A percentile compares a stretch with the other conserved stretches of the same genome.
phyloP scores from a whole-genome alignment of 345 rosid species.

The Erodium maritimum region DNA sequence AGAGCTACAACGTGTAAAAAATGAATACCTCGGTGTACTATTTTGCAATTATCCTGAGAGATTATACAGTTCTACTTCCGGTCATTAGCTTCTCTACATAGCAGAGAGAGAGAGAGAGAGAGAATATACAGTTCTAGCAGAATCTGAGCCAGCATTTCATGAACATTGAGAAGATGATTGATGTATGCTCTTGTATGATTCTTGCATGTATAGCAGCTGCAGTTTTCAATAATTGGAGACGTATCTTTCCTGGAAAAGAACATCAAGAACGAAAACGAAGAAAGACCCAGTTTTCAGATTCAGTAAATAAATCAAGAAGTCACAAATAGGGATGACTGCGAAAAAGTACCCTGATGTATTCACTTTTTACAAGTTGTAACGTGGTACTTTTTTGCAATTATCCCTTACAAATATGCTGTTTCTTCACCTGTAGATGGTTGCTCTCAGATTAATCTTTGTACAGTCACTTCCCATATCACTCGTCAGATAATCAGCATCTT shows the following conservation, averaged over 20 bases:
- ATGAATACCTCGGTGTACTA: too few relatives aligned
- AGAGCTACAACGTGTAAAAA: too few relatives aligned
- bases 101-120: background rate
- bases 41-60: too few relatives aligned
- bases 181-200: constrained; percentile 68
- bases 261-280: background rate
- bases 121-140: constrained; percentile 50
- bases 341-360: too few relatives aligned
- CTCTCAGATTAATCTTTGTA: constrained; percentile 52
- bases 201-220: constrained; percentile 58
- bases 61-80: too few relatives aligned
- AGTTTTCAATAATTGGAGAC: constrained; percentile 36
- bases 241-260: constrained; percentile 43
- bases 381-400: too few relatives aligned
- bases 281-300: too few relatives aligned
- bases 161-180: constrained; percentile 64
- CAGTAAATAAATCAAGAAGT: too few relatives aligned
- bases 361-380: too few relatives aligned
- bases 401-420: too few relatives aligned
- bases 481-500: constrained; percentile 6
- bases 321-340: too few relatives aligned
- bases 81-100: too few relatives aligned
- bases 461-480: constrained; percentile 24
- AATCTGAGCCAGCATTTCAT: constrained; percentile 72
- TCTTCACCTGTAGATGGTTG: constrained; percentile 54